Evolutionary conservation across 495 filamentous ascomycete genomes (phyloP), one percentile per base, ranked within the genome.

Genomic region (Penicillium atrosanguineum): DNA sequence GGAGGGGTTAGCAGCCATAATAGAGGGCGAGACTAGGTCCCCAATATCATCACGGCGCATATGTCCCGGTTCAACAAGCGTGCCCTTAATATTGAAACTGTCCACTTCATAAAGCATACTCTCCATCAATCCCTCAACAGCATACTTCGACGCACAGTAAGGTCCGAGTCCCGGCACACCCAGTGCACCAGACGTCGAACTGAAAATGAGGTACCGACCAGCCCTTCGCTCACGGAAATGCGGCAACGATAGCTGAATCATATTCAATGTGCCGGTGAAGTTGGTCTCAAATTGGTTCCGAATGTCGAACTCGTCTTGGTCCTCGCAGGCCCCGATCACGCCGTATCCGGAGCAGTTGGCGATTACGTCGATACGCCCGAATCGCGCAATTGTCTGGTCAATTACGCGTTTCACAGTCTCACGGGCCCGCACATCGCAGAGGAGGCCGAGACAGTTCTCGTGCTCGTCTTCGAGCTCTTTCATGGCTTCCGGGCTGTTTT

Each of bases 221-320:
- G 80, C 77, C 6, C 80, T 75, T 42, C 85, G 79, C 52, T 84
- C 79, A 20, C 94, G 84, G 67, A 97, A 96, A 74, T 96, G 90
- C 0, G 91, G 89, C 28, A 97, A 69, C 19, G 85, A 89, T n/a
- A 88, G 72, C 68, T 96, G 90, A 53, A 97, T 87, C 61, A 98
- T 97, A 67, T 97, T 87, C 54, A 97, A 65, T 0, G 90, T 93
- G 48, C 94, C 94, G 70, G 91, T 90, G 74, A 96, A 95, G 67
- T 98, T 98, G 28, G 91, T 97, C 71, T 93, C 88, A 70, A 97
- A 97, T 69, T 97, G 93, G 65, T 93, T 94, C 54, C 90, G 87
- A 56, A 98, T 86, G 59, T 97, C 93, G 68, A 89, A 86, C 61
- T 94, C 90, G 71, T 95, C 90, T 71, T 97, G 94, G 73, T 97